Evolutionary conservation across 179 eudicot genomes (phyloP), one percentile per base, ranked within the genome.

Genomic region (Drosera spatulata): DNA sequence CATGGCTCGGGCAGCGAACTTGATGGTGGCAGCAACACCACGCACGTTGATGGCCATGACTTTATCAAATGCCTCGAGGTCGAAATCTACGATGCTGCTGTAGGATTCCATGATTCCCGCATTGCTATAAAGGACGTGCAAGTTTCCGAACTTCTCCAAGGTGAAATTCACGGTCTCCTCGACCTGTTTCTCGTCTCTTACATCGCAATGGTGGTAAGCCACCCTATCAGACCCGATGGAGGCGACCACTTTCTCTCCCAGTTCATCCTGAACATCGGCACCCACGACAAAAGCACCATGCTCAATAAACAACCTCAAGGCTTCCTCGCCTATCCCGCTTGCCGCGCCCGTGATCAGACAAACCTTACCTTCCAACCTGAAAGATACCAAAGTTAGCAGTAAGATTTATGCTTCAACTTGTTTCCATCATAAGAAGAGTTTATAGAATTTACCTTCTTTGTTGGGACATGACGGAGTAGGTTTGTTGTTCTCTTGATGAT

Each of bases 311-410:
- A 82, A 69, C 52, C 79, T 75, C 0, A 74, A 87, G 0, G 91
- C 49, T 43, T 73, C 86, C 69, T 85, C 82, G 4, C 95, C 95
- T 37, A 87, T 80, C 0, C 95, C 91, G 37, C 88, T 85, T 0
- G 95, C 95, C 5, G 74, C 95, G 11, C 95, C 91, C 2, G 95
- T 87, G 50, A 87, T 75, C 61, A 85, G 56, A 0, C 88, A 91
- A 8, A 87, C 95, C 84, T 87, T 87, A 33, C 86, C 91, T 65
- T 78, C 72, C 64, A 85, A 73, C 70, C 91, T 85, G 45, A 42
- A 5, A 10, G 4, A 10, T 39, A 11, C 43, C n/a, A 56, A 7
- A 6, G 11, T 6, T 15, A 45, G 11, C n/a, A n/a, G n/a, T n/a
- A n/a, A n/a, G n/a, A n/a, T n/a, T n/a, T n/a, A n/a, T n/a, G n/a